Evolutionary conservation across 306 rosid genomes (phyloP).

Genomic region (Pterocarpus macrocarpus): DNA sequence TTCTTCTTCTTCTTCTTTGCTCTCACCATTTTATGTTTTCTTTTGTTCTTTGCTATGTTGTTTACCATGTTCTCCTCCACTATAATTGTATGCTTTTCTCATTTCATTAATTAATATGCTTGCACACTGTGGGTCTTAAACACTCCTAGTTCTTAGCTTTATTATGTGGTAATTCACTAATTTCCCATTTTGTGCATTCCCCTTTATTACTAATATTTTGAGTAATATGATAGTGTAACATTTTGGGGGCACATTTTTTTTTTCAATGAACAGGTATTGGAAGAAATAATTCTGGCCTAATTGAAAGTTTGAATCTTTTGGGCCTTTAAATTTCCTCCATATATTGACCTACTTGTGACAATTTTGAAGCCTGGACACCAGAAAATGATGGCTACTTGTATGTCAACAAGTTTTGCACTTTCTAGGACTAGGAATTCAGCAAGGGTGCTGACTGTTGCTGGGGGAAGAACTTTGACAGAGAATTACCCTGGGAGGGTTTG

Average conservation of each 20-base stretch:
- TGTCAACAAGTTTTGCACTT: slow-evolving; percentile 60
- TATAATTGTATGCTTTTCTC: not conserved
- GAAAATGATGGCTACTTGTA: slow-evolving; percentile 60
- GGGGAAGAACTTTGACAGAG: slow-evolving; percentile 55
- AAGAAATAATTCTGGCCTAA: slow-evolving; percentile 51
- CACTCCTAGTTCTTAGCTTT: not conserved
- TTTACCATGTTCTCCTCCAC: slow-evolving; percentile 12
- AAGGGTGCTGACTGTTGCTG: slow-evolving; percentile 52
- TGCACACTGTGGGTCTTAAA: not conserved
- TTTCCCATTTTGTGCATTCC: slow-evolving; percentile 15
- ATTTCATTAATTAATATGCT: slow-evolving; percentile 15
- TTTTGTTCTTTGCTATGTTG: not conserved
- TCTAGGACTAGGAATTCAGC: slow-evolving; percentile 58
- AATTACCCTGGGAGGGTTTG: slow-evolving; percentile 55
- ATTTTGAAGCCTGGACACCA: slow-evolving; percentile 35
- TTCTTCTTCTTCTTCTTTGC: slow-evolving; percentile 30
- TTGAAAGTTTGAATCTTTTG: slow-evolving; percentile 44
- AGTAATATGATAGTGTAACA: not conserved
- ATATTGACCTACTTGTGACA: slow-evolving; percentile 35
- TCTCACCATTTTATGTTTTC: slow-evolving; percentile 30
- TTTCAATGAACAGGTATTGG: slow-evolving; percentile 57
- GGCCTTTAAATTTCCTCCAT: slow-evolving; percentile 22
- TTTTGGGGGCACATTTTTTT: slow-evolving; percentile 5
- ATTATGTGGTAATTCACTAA: not conserved
- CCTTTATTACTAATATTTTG: slow-evolving; percentile 4